Evolutionary conservation across 2,329 filamentous ascomycete genomes (phyloP), one percentile per base, ranked within the genome.

Genomic region (Trichoderma semiorbis): DNA sequence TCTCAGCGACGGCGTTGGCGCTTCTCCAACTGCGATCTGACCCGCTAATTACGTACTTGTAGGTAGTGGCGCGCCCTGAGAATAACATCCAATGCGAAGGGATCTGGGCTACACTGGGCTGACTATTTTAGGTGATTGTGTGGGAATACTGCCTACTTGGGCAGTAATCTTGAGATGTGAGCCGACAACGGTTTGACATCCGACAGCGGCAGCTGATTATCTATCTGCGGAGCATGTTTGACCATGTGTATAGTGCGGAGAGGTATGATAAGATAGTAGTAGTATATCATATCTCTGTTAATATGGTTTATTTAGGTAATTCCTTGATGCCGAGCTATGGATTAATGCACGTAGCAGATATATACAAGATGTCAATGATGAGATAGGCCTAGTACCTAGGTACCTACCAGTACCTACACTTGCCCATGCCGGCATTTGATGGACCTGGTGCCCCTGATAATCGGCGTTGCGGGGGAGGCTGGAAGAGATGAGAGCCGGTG

Each of bases 21-120:
- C 28, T 70, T 70, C 60, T 63, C 43, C 67, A 53, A 53, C 32
- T 36, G 39, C 28, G 21, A 50, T 43, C 39, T 36, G 30, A 8
- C 32, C 47, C 68, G 47, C 47, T 43, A 47, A 65, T 65, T 65
- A 65, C 60, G 68, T 70, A 65, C 32, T 28, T 34, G 24, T n/a
- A 60, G n/a, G 12, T 7, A 24, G 36, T 58, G 60, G 58, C 58
- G 68, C 68, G 68, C 68, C 68, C 58, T 70, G 60, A 4, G 24
- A 21, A 43, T 39, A 47, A 50, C 67, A 69, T n/a, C n/a, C n/a
- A n/a, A n/a, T 69, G 57, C 39, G 28, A 26, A 26, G 32, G 24
- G 24, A 58, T 67, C 34, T 26, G 47, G 32, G 32, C 30, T 10
- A 32, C 30, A 32, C 30, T 36, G 34, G 64, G 32, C 18, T 8